Evolutionary conservation across 768 basidiomycete genomes (phyloP).

Genomic region (Phallus indusiatus): DNA sequence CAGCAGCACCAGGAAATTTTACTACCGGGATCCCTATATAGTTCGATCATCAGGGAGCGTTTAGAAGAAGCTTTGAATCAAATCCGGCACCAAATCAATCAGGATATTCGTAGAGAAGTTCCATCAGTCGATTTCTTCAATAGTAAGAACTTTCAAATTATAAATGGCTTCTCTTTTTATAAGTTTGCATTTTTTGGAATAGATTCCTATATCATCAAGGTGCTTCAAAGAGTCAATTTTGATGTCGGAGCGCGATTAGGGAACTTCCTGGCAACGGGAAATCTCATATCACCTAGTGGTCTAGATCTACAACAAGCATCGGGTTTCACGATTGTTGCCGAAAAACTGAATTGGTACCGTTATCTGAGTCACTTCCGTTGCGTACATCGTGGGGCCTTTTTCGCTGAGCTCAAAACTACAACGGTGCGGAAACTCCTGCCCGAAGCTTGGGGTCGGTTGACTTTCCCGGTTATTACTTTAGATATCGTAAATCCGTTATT

Average conservation of each 20-base stretch:
- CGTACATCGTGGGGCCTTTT: conserved; percentile 98
- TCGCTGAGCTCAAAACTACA: conserved; percentile 96
- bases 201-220: conserved; percentile 79
- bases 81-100: conserved; percentile 56
- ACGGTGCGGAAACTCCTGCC: conserved; percentile 93
- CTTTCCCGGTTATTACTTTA: neutral
- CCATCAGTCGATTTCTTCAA: conserved; percentile 80
- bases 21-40: conserved; percentile 84
- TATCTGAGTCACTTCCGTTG: conserved; percentile 98
- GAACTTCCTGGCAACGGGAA: conserved; percentile 96
- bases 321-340: conserved; percentile 98
- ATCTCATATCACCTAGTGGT: conserved; percentile 88
- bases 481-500: conserved; percentile 6
- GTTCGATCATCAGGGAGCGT: conserved; percentile 97
- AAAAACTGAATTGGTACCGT: conserved; percentile 97
- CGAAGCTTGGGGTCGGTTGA: conserved; percentile 84
- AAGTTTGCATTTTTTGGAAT: neutral
- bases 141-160: conserved; percentile 39
- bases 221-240: conserved; percentile 70
- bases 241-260: conserved; percentile 85
- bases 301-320: conserved; percentile 95
- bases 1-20: conserved; percentile 98
- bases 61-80: conserved; percentile 81
- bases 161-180: neutral
- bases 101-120: conserved; percentile 69